Conservation (phyloP, 1,284 basidiomycete genomes). For the Trametes hirsuta region DNA sequence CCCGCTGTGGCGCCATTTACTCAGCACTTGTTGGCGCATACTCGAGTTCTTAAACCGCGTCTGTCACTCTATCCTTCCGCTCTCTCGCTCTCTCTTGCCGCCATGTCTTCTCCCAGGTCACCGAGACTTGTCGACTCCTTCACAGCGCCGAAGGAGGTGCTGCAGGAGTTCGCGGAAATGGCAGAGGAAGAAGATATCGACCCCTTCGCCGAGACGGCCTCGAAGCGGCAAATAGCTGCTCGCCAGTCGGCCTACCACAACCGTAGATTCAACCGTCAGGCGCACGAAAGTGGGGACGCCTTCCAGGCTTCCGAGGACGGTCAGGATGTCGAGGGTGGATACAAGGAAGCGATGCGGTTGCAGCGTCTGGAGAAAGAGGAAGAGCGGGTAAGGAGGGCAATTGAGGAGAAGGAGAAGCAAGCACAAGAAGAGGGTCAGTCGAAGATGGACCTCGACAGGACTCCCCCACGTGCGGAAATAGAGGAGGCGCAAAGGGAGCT, state of each 20-base stretch:
- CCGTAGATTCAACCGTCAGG: slow-evolving; percentile 85
- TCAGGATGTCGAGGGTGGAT: slow-evolving; percentile 79
- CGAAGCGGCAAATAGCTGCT: slow-evolving; percentile 90
- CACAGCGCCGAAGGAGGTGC: slow-evolving; percentile 91
- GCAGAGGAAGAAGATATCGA: slow-evolving; percentile 92
- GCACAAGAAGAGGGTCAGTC: slow-evolving; percentile 81
- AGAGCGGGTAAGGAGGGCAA: slow-evolving; percentile 79
- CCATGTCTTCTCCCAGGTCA: slow-evolving; percentile 41
- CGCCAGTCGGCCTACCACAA: slow-evolving; percentile 97
- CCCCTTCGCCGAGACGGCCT: slow-evolving; percentile 92
- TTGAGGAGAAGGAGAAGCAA: slow-evolving; percentile 85
- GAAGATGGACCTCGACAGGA: slow-evolving; percentile 87
- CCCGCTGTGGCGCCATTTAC: slow-evolving; percentile 19
- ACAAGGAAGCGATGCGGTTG: slow-evolving; percentile 96
- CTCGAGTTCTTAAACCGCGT: slow-evolving; percentile 3
- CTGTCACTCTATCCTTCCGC: slow-evolving; percentile 1
- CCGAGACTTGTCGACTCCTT: slow-evolving; percentile 76
- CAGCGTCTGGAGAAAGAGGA: slow-evolving; percentile 95
- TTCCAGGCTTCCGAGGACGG: slow-evolving; percentile 70
- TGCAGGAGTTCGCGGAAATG: slow-evolving; percentile 92
- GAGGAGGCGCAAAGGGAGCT: slow-evolving; percentile 71
- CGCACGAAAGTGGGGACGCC: slow-evolving; percentile 78
- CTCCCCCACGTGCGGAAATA: slow-evolving; percentile 79
- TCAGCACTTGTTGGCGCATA: slow-evolving; percentile 15
- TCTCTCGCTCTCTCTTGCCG: slow-evolving; percentile 10